Evolutionary conservation across 768 basidiomycete species (phyloP), one percentile per base, ranked within the genome.

Genomic region (Suillus spraguei): DNA sequence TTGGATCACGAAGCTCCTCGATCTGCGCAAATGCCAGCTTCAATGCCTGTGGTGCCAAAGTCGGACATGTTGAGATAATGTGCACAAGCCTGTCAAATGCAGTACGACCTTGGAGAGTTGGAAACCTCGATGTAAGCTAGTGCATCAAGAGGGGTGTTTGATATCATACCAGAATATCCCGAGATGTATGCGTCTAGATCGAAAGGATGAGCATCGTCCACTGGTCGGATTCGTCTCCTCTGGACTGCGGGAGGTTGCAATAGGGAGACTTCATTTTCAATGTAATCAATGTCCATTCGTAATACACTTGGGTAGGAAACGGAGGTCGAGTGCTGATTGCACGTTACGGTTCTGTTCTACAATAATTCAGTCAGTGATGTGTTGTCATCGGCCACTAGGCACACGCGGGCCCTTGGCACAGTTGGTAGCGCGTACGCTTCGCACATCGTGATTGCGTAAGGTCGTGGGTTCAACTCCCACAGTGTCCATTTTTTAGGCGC

Each of bases 151-250:
- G 32, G 22, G 14, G 44, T 35, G 16, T 62, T 60, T 41, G 10
- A 41, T 58, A 41, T 22, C 33, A 50, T 50, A 91, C 94, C 92
- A 66, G 87, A 81, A 77, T 95, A 96, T 60, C 85, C 84, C 49
- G 88, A 79, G 63, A 89, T 87, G 74, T 93, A 91, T 47, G 85
- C 75, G 63, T 96, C 95, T 60, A 96, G 84, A 71, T 97, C 94
- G 71, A 94, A 95, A 5, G 94, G 92, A 71, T 95, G 93, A 0
- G 82, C 82, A 49, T 92, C 91, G 74, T 94, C 89, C 16, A 95
- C 83, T 14, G 78, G 77, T 2, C 83, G 83, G 24, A 81, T 67
- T 28, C 73, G 70, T 62, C 68, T 64, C 64, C 70, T 61, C 5
- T 62, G 44, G 10, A 59, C 65, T 32, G 63, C 65, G 5, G 60